A percentile compares a stretch with the other conserved stretches of the same genome.
Conservation (phyloP, 169 alveolate species). For the Perkinsus marinus region DNA sequence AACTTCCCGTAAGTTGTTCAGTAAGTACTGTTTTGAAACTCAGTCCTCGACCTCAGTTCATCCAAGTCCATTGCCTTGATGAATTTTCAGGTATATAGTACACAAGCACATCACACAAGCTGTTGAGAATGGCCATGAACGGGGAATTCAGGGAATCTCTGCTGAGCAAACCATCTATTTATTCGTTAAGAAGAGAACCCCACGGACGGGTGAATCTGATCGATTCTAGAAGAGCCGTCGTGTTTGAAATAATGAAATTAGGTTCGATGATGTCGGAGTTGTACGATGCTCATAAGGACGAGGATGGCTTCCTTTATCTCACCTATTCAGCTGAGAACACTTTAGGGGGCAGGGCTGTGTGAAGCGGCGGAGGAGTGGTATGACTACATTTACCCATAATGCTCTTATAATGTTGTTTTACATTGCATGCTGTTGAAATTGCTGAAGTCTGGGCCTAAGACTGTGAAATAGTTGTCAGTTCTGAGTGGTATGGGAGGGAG, state of each 20-base stretch:
- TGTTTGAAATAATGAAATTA: too few relatives aligned
- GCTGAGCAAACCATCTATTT: slow-evolving; percentile 43
- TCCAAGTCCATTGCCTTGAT: not conserved
- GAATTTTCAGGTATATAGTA: slow-evolving; percentile 23
- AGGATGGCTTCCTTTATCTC: slow-evolving; percentile 56
- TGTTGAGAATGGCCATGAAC: slow-evolving; percentile 2
- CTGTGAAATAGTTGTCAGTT: too few relatives aligned
- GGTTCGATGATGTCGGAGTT: slow-evolving; percentile 42
- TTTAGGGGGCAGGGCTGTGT: slow-evolving; percentile 19
- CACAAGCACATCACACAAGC: slow-evolving; percentile 57
- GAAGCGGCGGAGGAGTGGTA: not conserved
- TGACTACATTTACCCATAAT: not conserved
- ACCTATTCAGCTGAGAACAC: slow-evolving; percentile 51
- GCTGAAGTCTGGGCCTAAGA: too few relatives aligned
- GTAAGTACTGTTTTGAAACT: too few relatives aligned
- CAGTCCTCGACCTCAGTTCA: too few relatives aligned
- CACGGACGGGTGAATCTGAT: slow-evolving; percentile 39
- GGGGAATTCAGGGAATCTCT: slow-evolving; percentile 12
- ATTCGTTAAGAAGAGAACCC: slow-evolving; percentile 40
- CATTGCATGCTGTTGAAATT: not conserved
- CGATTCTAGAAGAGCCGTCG: too few relatives aligned
- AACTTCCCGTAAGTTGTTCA: too few relatives aligned
- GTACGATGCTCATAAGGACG: slow-evolving; percentile 47
- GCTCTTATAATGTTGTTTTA: not conserved
- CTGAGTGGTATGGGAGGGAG: not conserved